Percentiles rank a stretch among this genome's conserved stretches.
These are phyloP conservation scores for Leccinellum albellum DNA, from an alignment of 768 basidiomycete genomes.

Conservation along the genomic window DNA sequence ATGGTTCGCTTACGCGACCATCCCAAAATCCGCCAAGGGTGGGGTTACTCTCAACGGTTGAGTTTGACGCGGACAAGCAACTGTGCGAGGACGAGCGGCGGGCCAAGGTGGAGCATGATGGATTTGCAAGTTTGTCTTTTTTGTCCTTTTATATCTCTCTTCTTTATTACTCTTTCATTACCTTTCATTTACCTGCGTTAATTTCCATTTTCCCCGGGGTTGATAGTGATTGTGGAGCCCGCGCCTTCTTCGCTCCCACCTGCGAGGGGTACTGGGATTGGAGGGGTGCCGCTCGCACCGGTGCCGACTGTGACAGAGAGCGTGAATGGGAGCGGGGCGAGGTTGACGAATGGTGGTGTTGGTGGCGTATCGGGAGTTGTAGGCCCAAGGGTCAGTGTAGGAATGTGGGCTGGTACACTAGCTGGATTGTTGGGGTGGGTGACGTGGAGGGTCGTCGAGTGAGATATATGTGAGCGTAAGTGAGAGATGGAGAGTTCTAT, in stretches of 20 bases:
- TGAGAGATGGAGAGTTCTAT: neutral
- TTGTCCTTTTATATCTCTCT: neutral
- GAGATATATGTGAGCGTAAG: constrained; percentile 1
- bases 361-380: constrained; percentile 9
- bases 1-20: constrained; percentile 67
- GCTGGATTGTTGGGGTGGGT: constrained; percentile 17
- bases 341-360: neutral
- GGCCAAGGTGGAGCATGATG: constrained; percentile 29
- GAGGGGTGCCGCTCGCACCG: constrained; percentile 29
- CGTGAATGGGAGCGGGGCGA: neutral
- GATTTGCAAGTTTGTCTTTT: constrained; percentile 27
- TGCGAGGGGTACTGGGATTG: constrained; percentile 21
- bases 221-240: constrained; percentile 36
- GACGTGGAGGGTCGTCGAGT: constrained; percentile 15
- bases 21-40: constrained; percentile 65
- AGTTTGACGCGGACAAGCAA: constrained; percentile 44
- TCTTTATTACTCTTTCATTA: neutral
- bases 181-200: neutral
- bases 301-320: constrained; percentile 13
- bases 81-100: constrained; percentile 34
- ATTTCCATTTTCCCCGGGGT: neutral
- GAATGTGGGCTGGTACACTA: constrained; percentile 17
- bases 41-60: constrained; percentile 70
- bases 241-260: constrained; percentile 37
- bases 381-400: constrained; percentile 2